These are phyloP conservation scores for Sporisorium reilianum DNA, from an alignment of 1,284 basidiomycete genomes.

Conservation along the genomic window DNA sequence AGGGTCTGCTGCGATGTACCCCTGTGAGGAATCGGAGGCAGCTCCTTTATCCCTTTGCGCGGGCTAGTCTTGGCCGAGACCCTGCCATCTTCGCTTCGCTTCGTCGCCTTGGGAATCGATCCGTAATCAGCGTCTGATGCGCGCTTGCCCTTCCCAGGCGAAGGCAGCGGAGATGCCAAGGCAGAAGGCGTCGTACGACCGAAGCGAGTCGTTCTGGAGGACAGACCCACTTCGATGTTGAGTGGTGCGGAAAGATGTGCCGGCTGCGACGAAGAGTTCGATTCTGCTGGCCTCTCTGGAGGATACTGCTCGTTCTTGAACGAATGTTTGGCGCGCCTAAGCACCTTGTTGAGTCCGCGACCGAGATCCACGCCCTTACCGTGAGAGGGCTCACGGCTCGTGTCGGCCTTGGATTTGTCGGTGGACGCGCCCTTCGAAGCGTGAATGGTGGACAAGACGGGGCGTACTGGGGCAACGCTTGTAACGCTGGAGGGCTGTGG, in stretches of 20 bases:
- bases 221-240: conserved; percentile 6
- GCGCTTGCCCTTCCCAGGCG: conserved; percentile 27
- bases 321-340: conserved; percentile 25
- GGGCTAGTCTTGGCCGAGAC: conserved; percentile 5
- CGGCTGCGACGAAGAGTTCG: background rate
- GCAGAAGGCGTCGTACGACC: background rate
- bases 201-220: background rate
- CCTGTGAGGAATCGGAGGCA: conserved; percentile 34
- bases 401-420: background rate
- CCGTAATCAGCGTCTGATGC: background rate
- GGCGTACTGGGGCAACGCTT: conserved; percentile 7
- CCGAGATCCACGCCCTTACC: conserved; percentile 20
- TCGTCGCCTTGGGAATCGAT: conserved; percentile 14
- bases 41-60: conserved; percentile 22
- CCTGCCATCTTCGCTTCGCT: background rate
- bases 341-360: conserved; percentile 31
- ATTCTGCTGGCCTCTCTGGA: background rate
- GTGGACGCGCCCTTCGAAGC: conserved; percentile 3
- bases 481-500: conserved; percentile 13
- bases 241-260: background rate
- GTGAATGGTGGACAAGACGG: conserved; percentile 22
- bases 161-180: background rate
- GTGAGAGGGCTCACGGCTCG: background rate
- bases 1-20: conserved; percentile 27
- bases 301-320: conserved; percentile 15